Conservation (phyloP, 2,329 filamentous ascomycete genomes). For the Diaporthe vexans region DNA sequence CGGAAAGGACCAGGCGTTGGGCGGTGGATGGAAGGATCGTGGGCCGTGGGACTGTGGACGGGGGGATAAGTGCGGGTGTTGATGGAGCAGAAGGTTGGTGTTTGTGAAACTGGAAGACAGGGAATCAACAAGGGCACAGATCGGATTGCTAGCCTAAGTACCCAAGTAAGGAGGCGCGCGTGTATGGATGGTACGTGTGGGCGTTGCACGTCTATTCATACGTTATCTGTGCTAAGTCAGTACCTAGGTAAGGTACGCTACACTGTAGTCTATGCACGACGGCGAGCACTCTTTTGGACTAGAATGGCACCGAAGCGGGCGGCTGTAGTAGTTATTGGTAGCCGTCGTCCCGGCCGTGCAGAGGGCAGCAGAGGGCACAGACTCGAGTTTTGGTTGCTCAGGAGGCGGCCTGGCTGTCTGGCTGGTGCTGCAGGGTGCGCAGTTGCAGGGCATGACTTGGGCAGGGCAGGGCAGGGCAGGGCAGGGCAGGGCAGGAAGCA, state of each 20-base stretch:
- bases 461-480: background rate
- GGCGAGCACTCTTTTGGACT: background rate
- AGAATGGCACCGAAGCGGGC: conserved; percentile 11
- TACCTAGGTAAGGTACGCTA: background rate
- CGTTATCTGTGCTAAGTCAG: background rate
- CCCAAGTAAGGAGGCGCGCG: background rate
- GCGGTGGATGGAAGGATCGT: background rate
- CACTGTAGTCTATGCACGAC: conserved; percentile 14
- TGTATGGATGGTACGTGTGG: background rate
- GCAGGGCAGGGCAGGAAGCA: background rate
- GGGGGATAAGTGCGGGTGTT: background rate
- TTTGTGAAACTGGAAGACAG: conserved; percentile 16
- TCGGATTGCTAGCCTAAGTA: conserved; percentile 1
- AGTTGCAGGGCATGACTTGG: background rate
- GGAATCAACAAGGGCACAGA: background rate
- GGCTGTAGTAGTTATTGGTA: background rate
- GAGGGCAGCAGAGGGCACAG: background rate
- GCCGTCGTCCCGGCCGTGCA: too few relatives aligned
- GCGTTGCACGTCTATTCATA: background rate
- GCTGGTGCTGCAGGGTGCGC: background rate
- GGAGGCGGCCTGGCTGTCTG: background rate
- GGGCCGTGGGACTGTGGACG: background rate
- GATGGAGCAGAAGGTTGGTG: conserved; percentile 3
- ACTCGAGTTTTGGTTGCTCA: conserved; percentile 9
- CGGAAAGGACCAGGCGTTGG: background rate